These are phyloP conservation scores for Filosporella fistucella DNA, from an alignment of 495 filamentous ascomycete species.

Conservation along the genomic window DNA sequence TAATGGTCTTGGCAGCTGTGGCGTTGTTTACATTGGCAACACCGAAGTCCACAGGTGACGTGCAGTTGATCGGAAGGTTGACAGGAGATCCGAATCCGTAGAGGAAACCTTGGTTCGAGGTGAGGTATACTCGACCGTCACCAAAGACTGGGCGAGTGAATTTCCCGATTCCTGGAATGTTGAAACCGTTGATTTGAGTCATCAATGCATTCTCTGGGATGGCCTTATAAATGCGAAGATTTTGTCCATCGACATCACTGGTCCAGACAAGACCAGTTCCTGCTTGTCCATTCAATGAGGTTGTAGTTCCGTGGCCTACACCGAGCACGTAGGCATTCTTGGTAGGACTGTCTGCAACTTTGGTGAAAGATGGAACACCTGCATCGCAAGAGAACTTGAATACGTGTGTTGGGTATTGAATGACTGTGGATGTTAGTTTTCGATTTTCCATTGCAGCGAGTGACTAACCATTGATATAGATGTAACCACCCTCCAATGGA, in stretches of 20 bases:
- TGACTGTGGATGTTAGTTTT: constrained; percentile 1
- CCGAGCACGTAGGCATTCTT: constrained; percentile 32
- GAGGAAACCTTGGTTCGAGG: constrained; percentile 32
- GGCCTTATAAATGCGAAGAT: constrained; percentile 32
- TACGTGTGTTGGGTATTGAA: constrained; percentile 25
- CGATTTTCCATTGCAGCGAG: not conserved
- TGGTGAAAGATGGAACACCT: constrained; percentile 35
- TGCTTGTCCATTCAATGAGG: constrained; percentile 33
- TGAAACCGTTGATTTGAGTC: constrained; percentile 32
- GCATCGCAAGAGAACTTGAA: constrained; percentile 35
- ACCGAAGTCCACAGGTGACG: constrained; percentile 39
- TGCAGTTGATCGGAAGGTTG: constrained; percentile 34
- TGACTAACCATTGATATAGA: constrained; percentile 37
- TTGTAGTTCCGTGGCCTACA: constrained; percentile 35
- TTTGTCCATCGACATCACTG: constrained; percentile 33
- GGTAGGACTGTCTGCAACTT: constrained; percentile 30
- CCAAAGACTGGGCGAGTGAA: constrained; percentile 46
- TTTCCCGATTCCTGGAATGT: constrained; percentile 36
- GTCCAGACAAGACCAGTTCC: constrained; percentile 37
- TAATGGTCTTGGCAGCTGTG: constrained; percentile 22
- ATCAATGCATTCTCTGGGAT: constrained; percentile 36
- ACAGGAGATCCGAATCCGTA: constrained; percentile 39
- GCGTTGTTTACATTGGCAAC: constrained; percentile 28
- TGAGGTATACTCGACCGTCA: constrained; percentile 38
- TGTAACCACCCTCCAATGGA: constrained; percentile 43